phyloP scores from a whole-genome alignment of 805 yeast genomes.

The Saturnispora kantuleensis region DNA sequence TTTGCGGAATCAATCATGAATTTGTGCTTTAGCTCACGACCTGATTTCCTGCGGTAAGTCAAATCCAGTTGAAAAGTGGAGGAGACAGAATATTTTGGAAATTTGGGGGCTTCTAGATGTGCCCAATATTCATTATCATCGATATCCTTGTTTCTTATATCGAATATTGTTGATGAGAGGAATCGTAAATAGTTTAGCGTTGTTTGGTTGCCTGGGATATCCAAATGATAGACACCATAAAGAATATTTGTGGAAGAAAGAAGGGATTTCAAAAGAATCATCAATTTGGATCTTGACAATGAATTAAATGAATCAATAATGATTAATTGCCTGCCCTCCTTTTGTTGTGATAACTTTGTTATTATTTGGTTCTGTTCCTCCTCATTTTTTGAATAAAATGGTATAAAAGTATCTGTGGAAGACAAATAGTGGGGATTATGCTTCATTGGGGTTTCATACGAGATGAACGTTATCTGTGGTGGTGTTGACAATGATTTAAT shows the following conservation, averaged over 20 bases:
- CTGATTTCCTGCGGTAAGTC: slow-evolving; percentile 73
- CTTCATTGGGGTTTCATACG: slow-evolving; percentile 49
- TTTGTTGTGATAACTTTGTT: slow-evolving; percentile 2
- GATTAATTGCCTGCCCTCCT: slow-evolving; percentile 26
- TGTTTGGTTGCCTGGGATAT: slow-evolving; percentile 22
- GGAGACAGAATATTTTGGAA: background rate
- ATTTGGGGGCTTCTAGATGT: slow-evolving; percentile 2
- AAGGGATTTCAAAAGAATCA: slow-evolving; percentile 22
- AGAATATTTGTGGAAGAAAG: slow-evolving; percentile 36
- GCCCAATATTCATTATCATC: slow-evolving; percentile 1
- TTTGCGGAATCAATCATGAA: slow-evolving; percentile 41
- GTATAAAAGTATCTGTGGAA: slow-evolving; percentile 34
- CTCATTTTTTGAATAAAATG: slow-evolving; percentile 29
- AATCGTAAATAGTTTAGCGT: slow-evolving; percentile 35
- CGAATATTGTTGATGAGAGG: slow-evolving; percentile 68
- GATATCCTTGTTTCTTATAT: slow-evolving; percentile 14
- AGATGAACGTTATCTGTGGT: slow-evolving; percentile 39
- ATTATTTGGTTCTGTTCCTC: slow-evolving; percentile 1
- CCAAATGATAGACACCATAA: slow-evolving; percentile 38
- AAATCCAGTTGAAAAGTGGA: slow-evolving; percentile 37
- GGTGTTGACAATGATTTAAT: slow-evolving; percentile 18
- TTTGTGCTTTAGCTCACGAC: slow-evolving; percentile 54
- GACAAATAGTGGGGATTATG: slow-evolving; percentile 35
- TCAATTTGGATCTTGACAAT: slow-evolving; percentile 33
- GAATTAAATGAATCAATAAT: slow-evolving; percentile 64